Evolutionary conservation across 352 stramenopile genomes (phyloP).

Genomic region (Globisporangium abappressorium): DNA sequence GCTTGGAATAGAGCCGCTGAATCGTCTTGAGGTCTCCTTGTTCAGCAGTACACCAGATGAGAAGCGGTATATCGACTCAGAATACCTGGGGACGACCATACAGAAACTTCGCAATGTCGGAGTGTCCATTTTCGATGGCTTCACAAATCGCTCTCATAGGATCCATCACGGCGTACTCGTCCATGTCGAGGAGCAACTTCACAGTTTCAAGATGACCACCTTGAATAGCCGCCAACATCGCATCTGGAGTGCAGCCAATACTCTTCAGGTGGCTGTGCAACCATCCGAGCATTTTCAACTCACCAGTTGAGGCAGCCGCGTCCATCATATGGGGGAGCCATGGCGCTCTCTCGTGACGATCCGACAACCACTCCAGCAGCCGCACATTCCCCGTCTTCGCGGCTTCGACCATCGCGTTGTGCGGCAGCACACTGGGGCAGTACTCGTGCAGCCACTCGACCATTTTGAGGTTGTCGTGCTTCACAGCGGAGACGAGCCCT

Average conservation of each 20-base stretch:
- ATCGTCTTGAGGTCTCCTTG: background rate
- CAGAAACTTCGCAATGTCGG: background rate
- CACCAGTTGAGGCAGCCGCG: background rate
- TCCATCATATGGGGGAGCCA: background rate
- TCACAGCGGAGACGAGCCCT: background rate
- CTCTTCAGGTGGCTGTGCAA: background rate
- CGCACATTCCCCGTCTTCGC: background rate
- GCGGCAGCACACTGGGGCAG: background rate
- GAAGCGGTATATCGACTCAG: background rate
- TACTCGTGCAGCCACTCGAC: background rate
- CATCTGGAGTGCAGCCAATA: background rate
- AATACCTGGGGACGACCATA: background rate
- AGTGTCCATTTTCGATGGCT: background rate
- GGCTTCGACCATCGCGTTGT: background rate
- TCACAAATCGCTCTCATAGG: background rate
- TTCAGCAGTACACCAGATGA: background rate
- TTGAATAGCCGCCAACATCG: background rate
- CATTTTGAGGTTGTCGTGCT: background rate
- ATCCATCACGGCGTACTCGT: background rate
- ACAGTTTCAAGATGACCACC: background rate
- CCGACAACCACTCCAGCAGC: background rate
- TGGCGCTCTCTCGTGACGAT: background rate
- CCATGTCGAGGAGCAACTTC: background rate
- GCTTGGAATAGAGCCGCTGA: background rate
- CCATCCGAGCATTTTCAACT: background rate